Conservation (phyloP, 2,329 filamentous ascomycete genomes). For the Trichophyton schoenleinii region DNA sequence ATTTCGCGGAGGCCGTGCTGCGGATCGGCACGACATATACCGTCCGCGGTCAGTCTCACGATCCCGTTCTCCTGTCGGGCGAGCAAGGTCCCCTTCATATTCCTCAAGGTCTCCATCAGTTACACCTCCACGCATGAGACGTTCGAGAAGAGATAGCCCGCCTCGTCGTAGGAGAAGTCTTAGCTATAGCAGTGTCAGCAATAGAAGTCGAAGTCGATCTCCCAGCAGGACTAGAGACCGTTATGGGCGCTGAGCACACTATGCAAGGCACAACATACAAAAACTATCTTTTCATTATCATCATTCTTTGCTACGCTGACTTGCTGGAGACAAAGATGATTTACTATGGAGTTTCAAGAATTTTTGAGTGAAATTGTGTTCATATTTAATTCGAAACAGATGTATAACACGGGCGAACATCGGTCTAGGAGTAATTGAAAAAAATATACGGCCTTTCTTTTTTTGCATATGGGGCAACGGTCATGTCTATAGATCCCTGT, state of each 20-base stretch:
- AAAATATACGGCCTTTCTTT: too few species aligned
- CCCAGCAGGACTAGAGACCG: conserved; percentile 35
- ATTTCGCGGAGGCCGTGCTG: conserved; percentile 26
- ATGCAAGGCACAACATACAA: background rate
- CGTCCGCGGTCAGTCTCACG: conserved; percentile 48
- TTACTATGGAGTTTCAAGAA: too few species aligned
- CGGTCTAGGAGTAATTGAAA: too few species aligned
- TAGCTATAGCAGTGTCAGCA: conserved; percentile 45
- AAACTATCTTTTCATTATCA: background rate
- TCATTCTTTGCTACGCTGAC: background rate
- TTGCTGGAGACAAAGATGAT: background rate
- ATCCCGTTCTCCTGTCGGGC: conserved; percentile 26
- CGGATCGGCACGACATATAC: conserved; percentile 38
- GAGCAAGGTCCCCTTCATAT: conserved; percentile 25
- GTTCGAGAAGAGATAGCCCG: conserved; percentile 24
- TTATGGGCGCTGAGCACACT: conserved; percentile 15
- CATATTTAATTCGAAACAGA: too few species aligned
- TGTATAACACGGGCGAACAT: too few species aligned
- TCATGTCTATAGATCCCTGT: too few species aligned
- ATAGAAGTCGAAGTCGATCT: conserved; percentile 36
- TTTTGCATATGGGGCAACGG: too few species aligned
- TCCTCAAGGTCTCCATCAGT: conserved; percentile 21
- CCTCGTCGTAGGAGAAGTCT: conserved; percentile 41
- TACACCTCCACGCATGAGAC: conserved; percentile 29
- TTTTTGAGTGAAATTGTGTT: too few species aligned